These are phyloP conservation scores for Aspergillus taichungensis DNA, from an alignment of 495 filamentous ascomycete species.

Conservation along the genomic window DNA sequence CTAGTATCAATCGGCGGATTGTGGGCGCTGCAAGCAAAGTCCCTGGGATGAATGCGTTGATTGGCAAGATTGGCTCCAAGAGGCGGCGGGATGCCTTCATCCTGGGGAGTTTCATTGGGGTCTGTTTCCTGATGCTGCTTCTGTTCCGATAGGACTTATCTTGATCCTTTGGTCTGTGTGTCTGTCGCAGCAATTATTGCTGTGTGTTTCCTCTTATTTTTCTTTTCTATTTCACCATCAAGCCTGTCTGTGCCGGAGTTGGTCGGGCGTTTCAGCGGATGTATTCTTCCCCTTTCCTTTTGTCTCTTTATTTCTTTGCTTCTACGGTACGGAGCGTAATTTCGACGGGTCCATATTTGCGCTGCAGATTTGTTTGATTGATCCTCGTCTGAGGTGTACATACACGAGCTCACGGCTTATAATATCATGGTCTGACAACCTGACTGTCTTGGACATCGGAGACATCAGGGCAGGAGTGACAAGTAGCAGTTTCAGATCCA, in stretches of 20 bases:
- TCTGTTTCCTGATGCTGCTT: slow-evolving; percentile 82
- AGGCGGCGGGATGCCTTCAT: slow-evolving; percentile 94
- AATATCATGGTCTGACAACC: too few relatives aligned
- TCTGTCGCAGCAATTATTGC: neutral
- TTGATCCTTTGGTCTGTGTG: neutral
- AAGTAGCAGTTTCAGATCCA: too few relatives aligned
- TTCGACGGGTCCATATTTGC: too few relatives aligned
- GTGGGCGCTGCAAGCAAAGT: slow-evolving; percentile 80
- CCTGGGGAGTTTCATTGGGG: slow-evolving; percentile 77
- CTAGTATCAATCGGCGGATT: slow-evolving; percentile 81
- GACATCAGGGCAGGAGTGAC: too few relatives aligned
- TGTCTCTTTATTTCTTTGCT: too few relatives aligned
- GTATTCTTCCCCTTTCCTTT: neutral
- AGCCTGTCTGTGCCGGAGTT: neutral
- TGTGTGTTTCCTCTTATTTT: slow-evolving; percentile 3
- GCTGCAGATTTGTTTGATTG: too few relatives aligned
- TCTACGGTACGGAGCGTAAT: too few relatives aligned
- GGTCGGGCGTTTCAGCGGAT: neutral
- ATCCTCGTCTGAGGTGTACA: too few relatives aligned
- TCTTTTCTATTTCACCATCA: neutral
- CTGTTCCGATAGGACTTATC: slow-evolving; percentile 52
- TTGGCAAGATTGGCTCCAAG: slow-evolving; percentile 88
- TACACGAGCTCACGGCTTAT: too few relatives aligned
- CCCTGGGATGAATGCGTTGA: slow-evolving; percentile 87
- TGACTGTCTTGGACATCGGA: too few relatives aligned